Percentiles rank a stretch among this genome's conserved stretches.
Evolutionary conservation across 2,329 filamentous ascomycete species (phyloP).

Genomic region (Purpureocillium lavendulum): DNA sequence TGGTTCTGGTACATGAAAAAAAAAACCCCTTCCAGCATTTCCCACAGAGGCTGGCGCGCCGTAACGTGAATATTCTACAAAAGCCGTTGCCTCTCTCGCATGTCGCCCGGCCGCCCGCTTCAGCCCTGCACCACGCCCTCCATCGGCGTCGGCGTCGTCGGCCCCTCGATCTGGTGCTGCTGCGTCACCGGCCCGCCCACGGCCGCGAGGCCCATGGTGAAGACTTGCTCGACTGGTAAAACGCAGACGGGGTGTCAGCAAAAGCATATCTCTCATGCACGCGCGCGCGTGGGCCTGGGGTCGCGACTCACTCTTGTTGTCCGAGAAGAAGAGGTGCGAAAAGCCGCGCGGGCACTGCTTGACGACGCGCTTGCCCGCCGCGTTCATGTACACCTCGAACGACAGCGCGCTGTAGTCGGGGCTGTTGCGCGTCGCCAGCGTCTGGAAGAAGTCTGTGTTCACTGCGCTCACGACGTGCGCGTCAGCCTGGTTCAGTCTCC

Average conservation of each 20-base stretch:
- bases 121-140: neutral
- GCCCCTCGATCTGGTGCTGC: neutral
- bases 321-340: conserved; percentile 1
- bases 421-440: neutral
- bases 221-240: conserved; percentile 1
- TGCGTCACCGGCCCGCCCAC: conserved; percentile 1
- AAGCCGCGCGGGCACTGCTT: neutral
- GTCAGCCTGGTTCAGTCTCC: too few species aligned
- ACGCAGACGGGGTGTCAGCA: too few species aligned
- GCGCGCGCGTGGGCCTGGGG: neutral
- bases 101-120: too few species aligned
- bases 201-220: conserved; percentile 1
- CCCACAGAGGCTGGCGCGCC: too few species aligned
- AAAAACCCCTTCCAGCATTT: too few species aligned
- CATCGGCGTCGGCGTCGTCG: neutral
- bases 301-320: neutral
- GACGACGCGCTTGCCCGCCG: conserved; percentile 2
- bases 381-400: conserved; percentile 1
- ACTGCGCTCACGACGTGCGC: neutral
- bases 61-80: too few species aligned
- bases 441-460: conserved; percentile 1
- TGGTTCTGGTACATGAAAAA: too few species aligned
- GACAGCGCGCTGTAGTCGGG: conserved; percentile 1
- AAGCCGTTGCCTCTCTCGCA: too few species aligned
- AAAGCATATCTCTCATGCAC: too few species aligned